These are phyloP conservation scores for Acidomyces sp. DNA, from an alignment of 495 filamentous ascomycete species.

Conservation along the genomic window DNA sequence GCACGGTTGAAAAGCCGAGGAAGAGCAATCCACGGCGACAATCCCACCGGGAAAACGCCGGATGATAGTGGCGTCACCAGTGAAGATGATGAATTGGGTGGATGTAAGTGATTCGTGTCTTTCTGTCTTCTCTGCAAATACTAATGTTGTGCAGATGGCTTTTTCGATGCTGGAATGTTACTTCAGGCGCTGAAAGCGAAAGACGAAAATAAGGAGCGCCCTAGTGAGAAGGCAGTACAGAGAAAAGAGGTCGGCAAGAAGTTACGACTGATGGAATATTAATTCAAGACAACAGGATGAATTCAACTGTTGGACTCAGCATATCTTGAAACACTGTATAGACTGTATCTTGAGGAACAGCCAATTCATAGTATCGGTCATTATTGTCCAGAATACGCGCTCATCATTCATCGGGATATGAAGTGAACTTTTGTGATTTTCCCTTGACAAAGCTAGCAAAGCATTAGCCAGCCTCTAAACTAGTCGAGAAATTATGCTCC, in stretches of 20 bases:
- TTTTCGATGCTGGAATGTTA: conserved; percentile 92
- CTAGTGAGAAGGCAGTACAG: conserved; percentile 36
- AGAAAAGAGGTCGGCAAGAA: conserved; percentile 32
- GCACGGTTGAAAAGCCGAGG: conserved; percentile 41
- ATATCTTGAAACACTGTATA: too few relatives aligned
- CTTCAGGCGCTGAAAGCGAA: conserved; percentile 65
- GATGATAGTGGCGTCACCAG: conserved; percentile 41
- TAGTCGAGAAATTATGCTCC: too few relatives aligned
- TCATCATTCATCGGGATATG: too few relatives aligned
- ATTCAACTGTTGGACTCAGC: too few relatives aligned
- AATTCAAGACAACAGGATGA: too few relatives aligned
- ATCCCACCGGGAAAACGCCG: conserved; percentile 40
- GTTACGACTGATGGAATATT: conserved; percentile 21
- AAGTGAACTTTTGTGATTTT: too few relatives aligned
- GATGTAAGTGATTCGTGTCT: conserved; percentile 52
- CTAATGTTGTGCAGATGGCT: conserved; percentile 52
- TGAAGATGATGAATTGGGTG: conserved; percentile 77
- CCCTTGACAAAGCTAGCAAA: too few relatives aligned
- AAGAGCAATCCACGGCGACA: conserved; percentile 36
- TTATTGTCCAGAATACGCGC: too few relatives aligned
- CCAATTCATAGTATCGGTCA: too few relatives aligned
- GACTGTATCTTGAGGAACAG: too few relatives aligned
- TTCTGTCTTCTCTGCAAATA: not conserved
- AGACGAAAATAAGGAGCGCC: conserved; percentile 29
- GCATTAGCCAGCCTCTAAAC: too few relatives aligned